phyloP scores from a whole-genome alignment of 495 filamentous ascomycete species.

The Neurospora hispaniola region DNA sequence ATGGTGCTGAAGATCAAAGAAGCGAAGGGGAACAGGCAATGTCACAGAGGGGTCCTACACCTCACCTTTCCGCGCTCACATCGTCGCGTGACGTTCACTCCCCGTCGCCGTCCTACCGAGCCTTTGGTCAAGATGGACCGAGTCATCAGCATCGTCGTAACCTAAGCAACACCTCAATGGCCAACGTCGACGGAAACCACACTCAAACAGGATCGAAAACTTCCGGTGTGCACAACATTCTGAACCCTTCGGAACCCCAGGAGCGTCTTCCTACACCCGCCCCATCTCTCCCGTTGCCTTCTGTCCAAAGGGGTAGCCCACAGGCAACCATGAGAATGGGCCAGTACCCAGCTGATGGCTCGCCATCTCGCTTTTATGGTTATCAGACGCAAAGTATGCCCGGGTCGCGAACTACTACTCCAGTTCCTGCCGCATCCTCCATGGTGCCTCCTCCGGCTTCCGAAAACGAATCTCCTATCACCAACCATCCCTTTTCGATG shows the following conservation, averaged over 20 bases:
- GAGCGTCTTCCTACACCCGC: conserved; percentile 11
- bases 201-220: conserved; percentile 29
- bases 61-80: conserved; percentile 31
- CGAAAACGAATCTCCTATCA: conserved; percentile 28
- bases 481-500: conserved; percentile 30
- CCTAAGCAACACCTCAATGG: conserved; percentile 14
- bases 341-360: conserved; percentile 18
- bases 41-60: conserved; percentile 45
- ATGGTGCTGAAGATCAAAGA: conserved; percentile 35
- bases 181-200: conserved; percentile 21
- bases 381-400: conserved; percentile 19
- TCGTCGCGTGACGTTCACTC: conserved; percentile 16
- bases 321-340: conserved; percentile 16
- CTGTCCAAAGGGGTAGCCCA: conserved; percentile 1
- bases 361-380: conserved; percentile 22
- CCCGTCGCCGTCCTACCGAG: conserved; percentile 18
- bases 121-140: conserved; percentile 15
- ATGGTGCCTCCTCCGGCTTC: conserved; percentile 16
- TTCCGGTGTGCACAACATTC: conserved; percentile 40
- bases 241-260: conserved; percentile 35
- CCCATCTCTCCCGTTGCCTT: conserved; percentile 8
- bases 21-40: conserved; percentile 49
- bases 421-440: conserved; percentile 14
- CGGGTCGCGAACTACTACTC: neutral
- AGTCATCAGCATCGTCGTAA: conserved; percentile 20